Base-by-base conservation (phyloP, 176 grass and related monocot species). In the Pontederia crassipes region DNA sequence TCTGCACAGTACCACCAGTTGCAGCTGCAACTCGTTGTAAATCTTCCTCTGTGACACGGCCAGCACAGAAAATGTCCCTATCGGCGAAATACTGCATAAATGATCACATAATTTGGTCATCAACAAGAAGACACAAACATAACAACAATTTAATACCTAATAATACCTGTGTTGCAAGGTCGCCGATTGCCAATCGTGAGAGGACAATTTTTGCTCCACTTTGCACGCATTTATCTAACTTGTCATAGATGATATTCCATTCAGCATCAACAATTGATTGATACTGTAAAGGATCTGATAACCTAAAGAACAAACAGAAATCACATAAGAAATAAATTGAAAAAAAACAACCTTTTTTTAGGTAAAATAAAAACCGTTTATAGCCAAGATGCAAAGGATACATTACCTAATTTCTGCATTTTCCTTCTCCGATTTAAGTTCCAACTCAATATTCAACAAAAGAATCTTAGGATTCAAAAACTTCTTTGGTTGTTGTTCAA, bases 221-320 rank as follows among this genome's bases (percentile, higher is more conserved):
- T 72, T 98, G 58, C 17, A 98, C 93, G 78, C 93, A 98, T 66
- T 98, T 98, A 77, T 98, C 93, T 60, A 98, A 67, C 65, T 98
- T 98, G 52, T 97, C 87, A 70, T 98, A 98, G 49, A 98, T 98
- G 74, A 98, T 98, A 74, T 98, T 92, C 87, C 93, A 98, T 70
- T 92, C 93, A 67, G 93, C 93, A 86, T 98, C 88, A 67, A 98
- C 87, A 59, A 98, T 92, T 74, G 93, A 98, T 70, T 98, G 93
- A 70, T 98, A 98, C 59, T 98, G 93, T 26, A 92, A 12, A 57
- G 93, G 91, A 54, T 95, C 91, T 17, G 91, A 90, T 14, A 95
- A 75, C 60, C 91, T 95, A 65, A 8, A 69, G 49, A 71, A n/a
- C 2, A 55, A 69, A 29, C 3, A 26, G 32, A 58, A 24, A 12